A percentile compares a stretch with the other conserved stretches of the same genome.
phyloP scores from a whole-genome alignment of 768 basidiomycete genomes.

The Leccinellum luteum region DNA sequence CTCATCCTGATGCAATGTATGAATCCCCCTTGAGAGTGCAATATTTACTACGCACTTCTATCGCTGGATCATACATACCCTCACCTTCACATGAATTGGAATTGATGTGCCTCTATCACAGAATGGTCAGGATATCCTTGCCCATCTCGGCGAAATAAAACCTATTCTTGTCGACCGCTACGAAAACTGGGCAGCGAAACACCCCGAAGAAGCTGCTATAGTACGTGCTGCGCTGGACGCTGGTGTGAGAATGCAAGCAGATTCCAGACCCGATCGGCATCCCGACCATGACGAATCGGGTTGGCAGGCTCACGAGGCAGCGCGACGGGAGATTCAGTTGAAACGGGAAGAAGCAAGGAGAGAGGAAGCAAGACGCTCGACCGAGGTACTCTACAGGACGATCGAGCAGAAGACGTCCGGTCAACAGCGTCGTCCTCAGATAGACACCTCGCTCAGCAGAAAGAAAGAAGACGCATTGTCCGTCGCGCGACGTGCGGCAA shows the following conservation, averaged over 20 bases:
- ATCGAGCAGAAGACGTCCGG: conserved; percentile 17
- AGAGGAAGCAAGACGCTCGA: conserved; percentile 33
- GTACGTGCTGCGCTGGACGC: conserved; percentile 23
- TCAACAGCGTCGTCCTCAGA: conserved; percentile 24
- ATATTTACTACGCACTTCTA: not conserved
- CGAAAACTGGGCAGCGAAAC: conserved; percentile 53
- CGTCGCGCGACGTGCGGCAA: conserved; percentile 24
- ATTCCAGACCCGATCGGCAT: conserved; percentile 25
- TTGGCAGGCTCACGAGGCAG: conserved; percentile 32
- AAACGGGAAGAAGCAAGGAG: conserved; percentile 34
- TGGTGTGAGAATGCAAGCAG: conserved; percentile 20
- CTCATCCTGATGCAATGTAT: conserved; percentile 5
- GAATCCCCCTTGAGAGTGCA: not conserved
- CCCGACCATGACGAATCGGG: conserved; percentile 32
- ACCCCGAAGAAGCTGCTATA: conserved; percentile 37
- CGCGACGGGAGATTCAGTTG: conserved; percentile 29
- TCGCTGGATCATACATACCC: not conserved
- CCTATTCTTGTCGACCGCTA: conserved; percentile 59
- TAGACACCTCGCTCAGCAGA: conserved; percentile 28
- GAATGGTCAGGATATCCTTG: conserved; percentile 77
- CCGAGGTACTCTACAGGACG: conserved; percentile 35
- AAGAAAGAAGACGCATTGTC: conserved; percentile 31
- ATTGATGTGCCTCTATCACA: conserved; percentile 32
- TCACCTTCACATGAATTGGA: conserved; percentile 3
- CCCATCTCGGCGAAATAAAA: conserved; percentile 63